phyloP scores from a whole-genome alignment of 2,329 filamentous ascomycete genomes.

The Penicillium sp. region DNA sequence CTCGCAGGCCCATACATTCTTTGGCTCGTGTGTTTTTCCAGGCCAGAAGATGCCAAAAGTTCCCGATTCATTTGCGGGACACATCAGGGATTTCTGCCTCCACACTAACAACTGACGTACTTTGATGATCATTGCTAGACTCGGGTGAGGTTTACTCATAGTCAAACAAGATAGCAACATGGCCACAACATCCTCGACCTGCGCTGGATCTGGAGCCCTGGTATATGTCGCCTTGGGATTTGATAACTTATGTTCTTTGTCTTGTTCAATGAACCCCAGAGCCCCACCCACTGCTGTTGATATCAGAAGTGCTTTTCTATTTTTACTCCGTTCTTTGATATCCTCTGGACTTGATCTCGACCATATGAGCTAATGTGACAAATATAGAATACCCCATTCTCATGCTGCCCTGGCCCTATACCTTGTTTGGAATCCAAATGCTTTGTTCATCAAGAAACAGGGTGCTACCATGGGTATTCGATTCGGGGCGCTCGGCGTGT shows the following conservation, averaged over 20 bases:
- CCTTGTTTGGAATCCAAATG: neutral
- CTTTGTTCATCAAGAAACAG: conserved; percentile 2
- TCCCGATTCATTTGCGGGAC: neutral
- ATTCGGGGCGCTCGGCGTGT: neutral
- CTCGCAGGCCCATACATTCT: neutral
- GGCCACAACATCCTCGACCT: neutral
- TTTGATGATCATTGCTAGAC: neutral
- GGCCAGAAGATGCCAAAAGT: neutral
- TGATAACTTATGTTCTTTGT: neutral
- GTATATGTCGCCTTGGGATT: neutral
- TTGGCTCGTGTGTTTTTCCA: neutral
- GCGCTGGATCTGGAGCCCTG: neutral
- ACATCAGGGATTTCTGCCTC: neutral
- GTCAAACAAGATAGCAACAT: neutral
- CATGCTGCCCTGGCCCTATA: neutral
- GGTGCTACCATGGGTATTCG: neutral
- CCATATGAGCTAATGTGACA: neutral
- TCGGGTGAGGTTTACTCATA: neutral
- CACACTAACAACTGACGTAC: too few relatives aligned
- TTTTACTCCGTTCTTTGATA: neutral
- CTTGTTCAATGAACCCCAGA: neutral
- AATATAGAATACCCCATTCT: neutral
- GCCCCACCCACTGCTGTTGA: neutral
- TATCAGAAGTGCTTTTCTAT: neutral
- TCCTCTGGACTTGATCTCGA: neutral